Conservation (phyloP, 2,329 filamentous ascomycete species). For the Alternaria viburni region DNA sequence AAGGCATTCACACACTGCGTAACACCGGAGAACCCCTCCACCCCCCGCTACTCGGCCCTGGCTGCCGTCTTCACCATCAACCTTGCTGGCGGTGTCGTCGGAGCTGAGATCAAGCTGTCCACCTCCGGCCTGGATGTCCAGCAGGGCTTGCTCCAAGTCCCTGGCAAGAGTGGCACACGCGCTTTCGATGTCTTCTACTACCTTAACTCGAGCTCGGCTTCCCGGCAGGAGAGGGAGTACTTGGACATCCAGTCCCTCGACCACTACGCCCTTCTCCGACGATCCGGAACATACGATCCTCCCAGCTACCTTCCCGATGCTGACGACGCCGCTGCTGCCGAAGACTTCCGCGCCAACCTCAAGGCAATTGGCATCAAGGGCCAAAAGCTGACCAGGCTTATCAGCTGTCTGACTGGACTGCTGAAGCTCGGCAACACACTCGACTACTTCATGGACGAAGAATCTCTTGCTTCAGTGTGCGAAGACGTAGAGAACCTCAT, state of each 20-base stretch:
- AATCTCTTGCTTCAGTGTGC: constrained; percentile 82
- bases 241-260: constrained; percentile 79
- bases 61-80: constrained; percentile 83
- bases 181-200: constrained; percentile 99
- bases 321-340: constrained; percentile 89
- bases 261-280: constrained; percentile 77
- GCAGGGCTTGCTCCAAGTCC: constrained; percentile 80
- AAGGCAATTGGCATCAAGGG: constrained; percentile 96
- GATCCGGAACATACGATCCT: constrained; percentile 83
- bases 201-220: constrained; percentile 88
- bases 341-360: constrained; percentile 86
- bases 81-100: constrained; percentile 78
- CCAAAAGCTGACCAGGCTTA: constrained; percentile 77
- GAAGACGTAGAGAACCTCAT: constrained; percentile 88
- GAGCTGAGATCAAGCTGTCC: constrained; percentile 77
- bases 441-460: constrained; percentile 82
- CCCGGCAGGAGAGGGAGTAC: constrained; percentile 86
- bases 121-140: constrained; percentile 86
- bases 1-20: constrained; percentile 86
- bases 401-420: constrained; percentile 84
- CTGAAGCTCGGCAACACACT: constrained; percentile 91
- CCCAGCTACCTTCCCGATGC: constrained; percentile 89
- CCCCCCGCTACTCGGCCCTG: constrained; percentile 79
- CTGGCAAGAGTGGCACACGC: constrained; percentile 79
- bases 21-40: constrained; percentile 87